Base-by-base conservation (phyloP, 1,284 basidiomycete species). In the Ceratobasidium sp. region DNA sequence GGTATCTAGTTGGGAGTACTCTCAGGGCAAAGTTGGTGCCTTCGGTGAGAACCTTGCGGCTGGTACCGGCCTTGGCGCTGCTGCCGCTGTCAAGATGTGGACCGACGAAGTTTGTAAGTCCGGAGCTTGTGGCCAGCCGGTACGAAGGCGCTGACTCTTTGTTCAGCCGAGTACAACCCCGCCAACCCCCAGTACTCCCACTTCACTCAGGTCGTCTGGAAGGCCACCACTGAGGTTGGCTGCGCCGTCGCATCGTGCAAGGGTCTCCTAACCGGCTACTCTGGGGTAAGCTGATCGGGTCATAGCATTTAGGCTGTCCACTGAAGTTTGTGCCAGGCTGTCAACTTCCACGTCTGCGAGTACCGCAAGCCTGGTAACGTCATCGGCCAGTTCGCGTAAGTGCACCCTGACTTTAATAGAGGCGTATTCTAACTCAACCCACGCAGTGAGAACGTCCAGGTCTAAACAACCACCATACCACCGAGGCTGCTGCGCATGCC, bases 321-420 rank as follows among this genome's bases (percentile, higher is more conserved):
- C 29, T 58, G 56, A 50, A 45, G 29, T 34, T 20, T 42, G 35
- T 47, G 27, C 22, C 22, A 60, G 57, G 60, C 77, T 69, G 85
- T 86, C 25, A 81, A 84, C 69, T 89, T 78, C 77, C 84, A 82
- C 74, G 88, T 89, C 34, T 90, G 88, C 78, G 87, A 90, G 78
- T 90, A 90, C 76, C 83, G 77, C 43, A 80, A 82, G 8, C 80
- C 83, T 62, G 88, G 88, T 38, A 90, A 90, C 76, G 79, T 90
- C 73, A 81, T 83, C 34, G 87, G 87, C 50, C 73, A 82, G 72
- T 89, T 88, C 74, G 78, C 77, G 87, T 88, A 78, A 43, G 57
- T 60, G 5, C 5, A 27, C n/a, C 25, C 5, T 49, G 1, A 20
- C 15, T 12, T 12, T 3, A 49, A 20, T 29, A n/a, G 34, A 13